A percentile compares a stretch with the other conserved stretches of the same genome.
Evolutionary conservation across 2,329 filamentous ascomycete species (phyloP).

Genomic region (Alternaria conjuncta): DNA sequence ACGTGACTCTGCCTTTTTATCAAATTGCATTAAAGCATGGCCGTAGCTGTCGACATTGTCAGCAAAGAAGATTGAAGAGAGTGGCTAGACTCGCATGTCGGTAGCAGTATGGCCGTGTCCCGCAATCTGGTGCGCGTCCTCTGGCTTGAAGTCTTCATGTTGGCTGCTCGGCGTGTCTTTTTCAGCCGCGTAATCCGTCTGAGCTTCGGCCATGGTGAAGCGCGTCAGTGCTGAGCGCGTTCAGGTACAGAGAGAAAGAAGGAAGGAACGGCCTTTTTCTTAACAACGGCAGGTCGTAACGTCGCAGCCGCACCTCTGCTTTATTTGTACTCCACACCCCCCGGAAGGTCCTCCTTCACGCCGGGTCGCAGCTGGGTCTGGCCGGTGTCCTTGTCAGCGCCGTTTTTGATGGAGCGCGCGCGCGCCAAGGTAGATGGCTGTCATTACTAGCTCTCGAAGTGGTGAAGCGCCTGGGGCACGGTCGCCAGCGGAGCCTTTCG

Average conservation of each 20-base stretch:
- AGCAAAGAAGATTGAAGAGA: background rate
- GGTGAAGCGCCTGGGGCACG: slow-evolving; percentile 3
- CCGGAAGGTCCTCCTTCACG: background rate
- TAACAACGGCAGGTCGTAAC: slow-evolving; percentile 10
- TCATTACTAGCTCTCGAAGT: slow-evolving; percentile 1
- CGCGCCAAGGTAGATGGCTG: slow-evolving; percentile 10
- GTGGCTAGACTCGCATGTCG: slow-evolving; percentile 30
- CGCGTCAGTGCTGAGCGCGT: background rate
- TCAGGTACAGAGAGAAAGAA: background rate
- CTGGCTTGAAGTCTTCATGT: slow-evolving; percentile 36
- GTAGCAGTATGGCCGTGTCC: slow-evolving; percentile 40
- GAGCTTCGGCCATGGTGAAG: slow-evolving; percentile 15
- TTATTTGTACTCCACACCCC: background rate
- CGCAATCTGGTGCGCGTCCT: slow-evolving; percentile 33
- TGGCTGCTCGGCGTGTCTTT: slow-evolving; percentile 27
- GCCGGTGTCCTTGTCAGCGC: slow-evolving; percentile 6
- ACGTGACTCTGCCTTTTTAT: slow-evolving; percentile 62
- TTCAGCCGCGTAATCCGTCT: slow-evolving; percentile 14
- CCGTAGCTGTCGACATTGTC: slow-evolving; percentile 34
- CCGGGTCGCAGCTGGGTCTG: slow-evolving; percentile 1
- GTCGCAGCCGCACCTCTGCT: slow-evolving; percentile 11
- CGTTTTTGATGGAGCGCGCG: background rate
- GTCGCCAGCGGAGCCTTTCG: slow-evolving; percentile 9
- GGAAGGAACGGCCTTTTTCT: background rate
- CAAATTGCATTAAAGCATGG: slow-evolving; percentile 52